Conservation (phyloP, 345 rosid species). For the Cardamine chenopodiifolia region DNA sequence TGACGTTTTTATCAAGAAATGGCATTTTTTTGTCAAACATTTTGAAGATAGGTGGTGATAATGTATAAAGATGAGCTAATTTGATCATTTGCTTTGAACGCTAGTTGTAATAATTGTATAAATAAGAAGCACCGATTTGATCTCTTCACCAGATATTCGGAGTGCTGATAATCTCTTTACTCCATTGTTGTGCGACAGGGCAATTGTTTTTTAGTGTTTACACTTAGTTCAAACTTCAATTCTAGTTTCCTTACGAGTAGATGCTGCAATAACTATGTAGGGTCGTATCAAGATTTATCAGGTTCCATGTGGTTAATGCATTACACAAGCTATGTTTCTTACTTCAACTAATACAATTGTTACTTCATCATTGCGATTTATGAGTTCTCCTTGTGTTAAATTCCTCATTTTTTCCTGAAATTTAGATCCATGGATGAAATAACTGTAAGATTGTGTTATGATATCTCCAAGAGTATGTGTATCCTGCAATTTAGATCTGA, state of each 20-base stretch:
- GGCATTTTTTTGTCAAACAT: no score
- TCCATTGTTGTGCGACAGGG: constrained; percentile 39
- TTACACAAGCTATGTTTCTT: constrained; percentile 30
- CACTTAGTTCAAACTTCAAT: constrained; percentile 27
- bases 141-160: constrained; percentile 21
- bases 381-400: not conserved
- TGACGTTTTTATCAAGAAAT: not conserved
- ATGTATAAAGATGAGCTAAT: not conserved
- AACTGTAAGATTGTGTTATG: not conserved
- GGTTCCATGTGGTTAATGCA: constrained; percentile 14
- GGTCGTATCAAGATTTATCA: constrained; percentile 23
- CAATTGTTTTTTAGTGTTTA: constrained; percentile 26
- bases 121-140: constrained; percentile 15
- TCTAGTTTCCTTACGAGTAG: constrained; percentile 24
- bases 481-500: not conserved
- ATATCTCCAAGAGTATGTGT: not conserved
- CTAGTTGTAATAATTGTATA: not conserved
- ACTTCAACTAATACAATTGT: constrained; percentile 20
- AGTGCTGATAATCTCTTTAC: not conserved
- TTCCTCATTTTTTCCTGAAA: not conserved
- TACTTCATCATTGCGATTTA: not conserved
- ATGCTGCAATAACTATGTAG: constrained; percentile 25
- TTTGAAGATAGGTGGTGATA: no score
- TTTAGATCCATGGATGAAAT: not conserved
- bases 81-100: not conserved